phyloP scores from a whole-genome alignment of 495 filamentous ascomycete species.

The Coniosporium apollinis region DNA sequence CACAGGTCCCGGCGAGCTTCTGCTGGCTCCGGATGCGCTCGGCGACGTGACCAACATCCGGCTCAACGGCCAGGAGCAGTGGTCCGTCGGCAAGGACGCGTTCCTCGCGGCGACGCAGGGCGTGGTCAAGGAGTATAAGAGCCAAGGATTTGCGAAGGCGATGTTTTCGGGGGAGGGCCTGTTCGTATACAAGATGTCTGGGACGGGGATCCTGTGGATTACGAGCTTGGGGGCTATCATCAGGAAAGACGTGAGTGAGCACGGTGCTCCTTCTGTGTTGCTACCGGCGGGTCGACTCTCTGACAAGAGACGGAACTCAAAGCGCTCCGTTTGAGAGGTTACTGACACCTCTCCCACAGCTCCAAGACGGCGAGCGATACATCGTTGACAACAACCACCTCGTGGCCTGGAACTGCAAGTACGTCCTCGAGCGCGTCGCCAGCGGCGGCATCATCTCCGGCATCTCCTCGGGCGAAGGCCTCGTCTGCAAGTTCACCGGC shows the following conservation, averaged over 20 bases:
- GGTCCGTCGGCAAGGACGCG: conserved; percentile 69
- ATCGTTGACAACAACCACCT: conserved; percentile 91
- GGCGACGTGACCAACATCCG: conserved; percentile 78
- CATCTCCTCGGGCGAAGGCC: conserved; percentile 61
- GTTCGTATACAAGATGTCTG: conserved; percentile 76
- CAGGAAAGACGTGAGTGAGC: conserved; percentile 65
- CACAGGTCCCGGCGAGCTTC: conserved; percentile 80
- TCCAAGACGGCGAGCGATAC: conserved; percentile 64
- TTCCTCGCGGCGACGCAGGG: conserved; percentile 65
- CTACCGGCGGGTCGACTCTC: too few relatives aligned
- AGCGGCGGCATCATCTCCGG: conserved; percentile 77
- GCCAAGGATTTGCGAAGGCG: conserved; percentile 74
- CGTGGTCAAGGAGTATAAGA: conserved; percentile 66
- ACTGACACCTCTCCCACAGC: conserved; percentile 25
- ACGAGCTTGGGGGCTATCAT: conserved; percentile 91
- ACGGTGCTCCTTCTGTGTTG: conserved; percentile 9
- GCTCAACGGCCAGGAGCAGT: conserved; percentile 47
- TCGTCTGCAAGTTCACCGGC: conserved; percentile 82
- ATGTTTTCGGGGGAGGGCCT: conserved; percentile 89
- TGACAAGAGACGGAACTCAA: too few relatives aligned
- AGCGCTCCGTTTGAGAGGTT: too few relatives aligned
- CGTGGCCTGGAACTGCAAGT: conserved; percentile 95
- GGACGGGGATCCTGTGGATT: conserved; percentile 67
- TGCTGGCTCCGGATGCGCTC: conserved; percentile 61
- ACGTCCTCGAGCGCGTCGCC: conserved; percentile 72